These are phyloP conservation scores for Penicillium aurantiogriseum DNA, from an alignment of 2,329 filamentous ascomycete genomes.

Conservation along the genomic window DNA sequence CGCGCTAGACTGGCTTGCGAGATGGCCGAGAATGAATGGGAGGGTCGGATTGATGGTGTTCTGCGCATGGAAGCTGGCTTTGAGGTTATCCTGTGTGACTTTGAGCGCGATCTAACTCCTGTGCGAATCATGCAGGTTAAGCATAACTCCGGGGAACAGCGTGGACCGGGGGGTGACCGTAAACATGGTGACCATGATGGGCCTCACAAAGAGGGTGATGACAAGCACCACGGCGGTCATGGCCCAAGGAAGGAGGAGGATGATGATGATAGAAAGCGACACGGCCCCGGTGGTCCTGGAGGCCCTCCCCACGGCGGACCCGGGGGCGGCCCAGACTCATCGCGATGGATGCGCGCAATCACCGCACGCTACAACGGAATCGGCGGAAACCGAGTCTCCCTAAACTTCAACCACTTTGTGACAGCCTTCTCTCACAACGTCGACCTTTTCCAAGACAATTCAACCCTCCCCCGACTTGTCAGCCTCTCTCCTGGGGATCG, in stretches of 20 bases:
- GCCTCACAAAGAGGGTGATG: not conserved
- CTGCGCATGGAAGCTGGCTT: conserved; percentile 69
- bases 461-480: conserved; percentile 42
- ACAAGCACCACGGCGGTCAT: not conserved
- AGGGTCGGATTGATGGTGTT: conserved; percentile 58
- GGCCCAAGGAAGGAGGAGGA: not conserved
- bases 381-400: conserved; percentile 40
- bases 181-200: not conserved
- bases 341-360: conserved; percentile 25
- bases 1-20: conserved; percentile 59
- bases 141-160: not conserved
- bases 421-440: conserved; percentile 47
- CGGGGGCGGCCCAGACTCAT: conserved; percentile 2
- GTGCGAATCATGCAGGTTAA: conserved; percentile 34
- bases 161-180: not conserved
- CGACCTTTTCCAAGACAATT: conserved; percentile 41
- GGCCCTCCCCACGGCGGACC: not conserved
- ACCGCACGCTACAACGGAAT: conserved; percentile 34
- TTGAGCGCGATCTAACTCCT: conserved; percentile 45
- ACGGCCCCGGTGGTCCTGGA: not conserved
- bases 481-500: conserved; percentile 33
- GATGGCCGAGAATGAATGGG: conserved; percentile 51
- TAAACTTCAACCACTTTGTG: conserved; percentile 53
- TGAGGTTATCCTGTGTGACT: conserved; percentile 68
- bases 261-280: conserved; percentile 3